Base-by-base conservation (phyloP, 2,329 filamentous ascomycete species). In the Dothiorella sarmentorum region DNA sequence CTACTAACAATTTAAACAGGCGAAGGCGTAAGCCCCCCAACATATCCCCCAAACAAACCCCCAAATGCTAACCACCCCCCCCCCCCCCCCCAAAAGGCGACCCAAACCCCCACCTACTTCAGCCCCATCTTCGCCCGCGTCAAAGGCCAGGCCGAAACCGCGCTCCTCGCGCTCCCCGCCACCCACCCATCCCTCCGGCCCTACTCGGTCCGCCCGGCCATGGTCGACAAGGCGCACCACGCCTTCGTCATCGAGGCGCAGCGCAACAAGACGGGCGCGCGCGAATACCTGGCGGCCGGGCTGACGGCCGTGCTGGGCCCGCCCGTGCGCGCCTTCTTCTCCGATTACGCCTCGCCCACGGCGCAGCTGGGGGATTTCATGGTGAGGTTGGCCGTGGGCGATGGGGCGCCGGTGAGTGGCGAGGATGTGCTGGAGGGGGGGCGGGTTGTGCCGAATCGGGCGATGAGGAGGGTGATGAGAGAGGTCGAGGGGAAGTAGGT, bases 141-240 rank as follows among this genome's bases (percentile, higher is more conserved):
- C 58, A 91, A 92, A 69, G 89, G 88, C 11, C 78, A 84, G 67
- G 81, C 83, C 0, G 89, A 92, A 71, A 63, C 76, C 1, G 71
- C 75, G 1, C 77, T 92, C 1, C 76, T 86, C 1, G 76, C 78
- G 0, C 69, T 90, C 13, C 68, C 73, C 13, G 71, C 73, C 27
- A 61, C 62, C 33, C 76, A 76, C 43, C 72, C 78, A 0, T 69
- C 73, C 6, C 77, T 90, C 57, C 77, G 75, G 27, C 76, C 82
- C 1, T 81, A 82, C 63, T 83, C 80, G 10, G 74, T 86, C 6
- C 79, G 88, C 0, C 85, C 87, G 0, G 82, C 68, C 0, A 80
- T 74, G 7, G 81, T 91, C 10, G 88, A 91, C 47, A 66, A 65
- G 59, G 63, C 62, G 2, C 52, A 65, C 1, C 76, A 80, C 61